Conservation (phyloP, 176 grass and related monocot genomes). For the Pharus latifolius region DNA sequence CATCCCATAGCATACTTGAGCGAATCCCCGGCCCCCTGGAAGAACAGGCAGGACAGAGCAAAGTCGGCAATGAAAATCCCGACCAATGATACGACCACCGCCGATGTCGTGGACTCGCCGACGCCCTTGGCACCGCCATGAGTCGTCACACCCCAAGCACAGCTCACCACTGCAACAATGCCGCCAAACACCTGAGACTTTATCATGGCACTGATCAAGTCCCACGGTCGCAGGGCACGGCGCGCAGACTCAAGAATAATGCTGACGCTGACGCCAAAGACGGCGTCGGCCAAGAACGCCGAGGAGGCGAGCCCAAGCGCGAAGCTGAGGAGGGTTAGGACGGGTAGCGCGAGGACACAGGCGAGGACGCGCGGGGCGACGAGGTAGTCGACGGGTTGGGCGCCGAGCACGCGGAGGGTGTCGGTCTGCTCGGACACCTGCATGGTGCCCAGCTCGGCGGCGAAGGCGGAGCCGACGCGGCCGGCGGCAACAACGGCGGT, state of each 20-base stretch:
- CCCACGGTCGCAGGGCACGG: conserved; percentile 78
- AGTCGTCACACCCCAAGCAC: conserved; percentile 89
- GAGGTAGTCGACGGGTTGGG: conserved; percentile 86
- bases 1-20: conserved; percentile 91
- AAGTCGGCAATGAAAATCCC: conserved; percentile 85
- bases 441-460: conserved; percentile 96
- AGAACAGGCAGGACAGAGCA: conserved; percentile 68
- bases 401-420: conserved; percentile 76
- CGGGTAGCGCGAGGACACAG: conserved; percentile 71
- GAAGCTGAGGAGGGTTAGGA: conserved; percentile 83
- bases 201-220: conserved; percentile 79
- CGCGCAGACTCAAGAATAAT: conserved; percentile 98
- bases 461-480: conserved; percentile 89
- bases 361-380: conserved; percentile 79
- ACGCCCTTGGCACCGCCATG: conserved; percentile 91
- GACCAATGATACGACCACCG: conserved; percentile 85
- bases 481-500: conserved; percentile 77
- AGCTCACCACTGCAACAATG: conserved; percentile 85
- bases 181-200: conserved; percentile 91
- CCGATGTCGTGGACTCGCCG: conserved; percentile 89
- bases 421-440: conserved; percentile 98
- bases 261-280: conserved; percentile 90
- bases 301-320: conserved; percentile 73
- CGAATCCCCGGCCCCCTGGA: conserved; percentile 90
- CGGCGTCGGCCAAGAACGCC: conserved; percentile 69